Evolutionary conservation across 164 flowering plant genomes (phyloP), one percentile per base, ranked within the genome.

Genomic region (Annona cherimola): DNA sequence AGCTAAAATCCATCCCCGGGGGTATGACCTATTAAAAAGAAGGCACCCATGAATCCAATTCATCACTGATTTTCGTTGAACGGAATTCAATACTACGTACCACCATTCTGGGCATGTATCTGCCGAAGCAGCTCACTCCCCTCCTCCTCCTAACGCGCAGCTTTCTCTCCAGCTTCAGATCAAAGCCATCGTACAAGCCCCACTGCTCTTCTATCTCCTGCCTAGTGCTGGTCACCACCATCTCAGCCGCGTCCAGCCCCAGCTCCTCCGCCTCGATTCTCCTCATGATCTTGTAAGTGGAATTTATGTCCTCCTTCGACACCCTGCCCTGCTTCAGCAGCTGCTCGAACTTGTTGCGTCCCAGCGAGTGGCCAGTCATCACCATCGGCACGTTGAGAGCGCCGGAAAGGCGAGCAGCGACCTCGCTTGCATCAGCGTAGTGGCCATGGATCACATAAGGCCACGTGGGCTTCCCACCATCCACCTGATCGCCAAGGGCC

Each of bases 171-270:
- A 92, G 69, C 79, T 90, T 87, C 44, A 85, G 66, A 81, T 92
- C 97, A 69, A 92, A 92, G 4, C 95, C 97, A 75, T 92, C 95
- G 72, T 92, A 89, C 69, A 90, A 63, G 0, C 97, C 95, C 95
- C 97, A 92, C 67, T 92, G 97, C 77, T 92, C 96, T 69, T 92
- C 96, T 18, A 92, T 86, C 86, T 92, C 97, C 78, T 92, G 97
- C 73, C 87, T 86, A 4, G 97, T 92, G 80, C 96, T 92, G 41
- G 97, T 90, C 18, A 92, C 91, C 73, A 90, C 94, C 91, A 92
- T 88, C 75, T 90, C 94, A 50, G 97, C 90, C 8, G 90, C 84
- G 80, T 92, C 97, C 75, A 92, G 63, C 5, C 87, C 85, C 69
- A 89, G 55, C 81, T 92, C 97, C 70, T 92, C 97, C 40, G 79